Evolutionary conservation across 352 stramenopile species (phyloP), one percentile per base, ranked within the genome.

Genomic region (Phytophthora multivora): DNA sequence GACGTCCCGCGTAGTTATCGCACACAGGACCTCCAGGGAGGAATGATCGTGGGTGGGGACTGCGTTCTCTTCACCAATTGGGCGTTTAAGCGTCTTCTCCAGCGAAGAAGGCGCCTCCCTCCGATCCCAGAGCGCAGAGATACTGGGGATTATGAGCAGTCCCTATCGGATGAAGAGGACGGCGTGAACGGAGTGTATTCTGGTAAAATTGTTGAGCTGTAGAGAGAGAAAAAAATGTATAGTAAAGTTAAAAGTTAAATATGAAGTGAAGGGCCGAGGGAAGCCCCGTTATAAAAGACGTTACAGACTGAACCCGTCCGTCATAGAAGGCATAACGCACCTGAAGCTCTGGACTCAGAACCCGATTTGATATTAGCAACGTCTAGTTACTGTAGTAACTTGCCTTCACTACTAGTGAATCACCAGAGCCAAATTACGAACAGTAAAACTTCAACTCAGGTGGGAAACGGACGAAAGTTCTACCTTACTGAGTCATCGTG

Each of bases 21-120:
- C 30, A 60, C 51, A 31, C 68, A 73, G n/a, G 63, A 76, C 18
- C 59, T 69, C 9, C 45, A 49, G 8, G 68, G 68, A 11, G 68
- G 68, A 6, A 41, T 59, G 12, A 16, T 64, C 11, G 63, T 76
- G n/a, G 68, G 52, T 11, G 68, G 63, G 2, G 7, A 59, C 15
- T 41, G 15, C 11, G 68, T 76, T 1, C 18, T 72, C 12, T 76
- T 73, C 51, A 76, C 68, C 5, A 51, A 59, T 9, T 61, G 52
- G 58, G 68, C 59, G 1, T 76, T 73, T 53, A 76, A 76, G 31
- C 68, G 68, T 13, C 42, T 57, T 31, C 26, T 64, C 8, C 33
- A 51, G 0, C 48, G 39, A 10, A 47, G 59, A 31, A 40, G 43
- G 23, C 25, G 51, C 26, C 60, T 73, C 15, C 6, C 21, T 28